Evolutionary conservation across 495 filamentous ascomycete genomes (phyloP).

Genomic region (Penicillium taxi): DNA sequence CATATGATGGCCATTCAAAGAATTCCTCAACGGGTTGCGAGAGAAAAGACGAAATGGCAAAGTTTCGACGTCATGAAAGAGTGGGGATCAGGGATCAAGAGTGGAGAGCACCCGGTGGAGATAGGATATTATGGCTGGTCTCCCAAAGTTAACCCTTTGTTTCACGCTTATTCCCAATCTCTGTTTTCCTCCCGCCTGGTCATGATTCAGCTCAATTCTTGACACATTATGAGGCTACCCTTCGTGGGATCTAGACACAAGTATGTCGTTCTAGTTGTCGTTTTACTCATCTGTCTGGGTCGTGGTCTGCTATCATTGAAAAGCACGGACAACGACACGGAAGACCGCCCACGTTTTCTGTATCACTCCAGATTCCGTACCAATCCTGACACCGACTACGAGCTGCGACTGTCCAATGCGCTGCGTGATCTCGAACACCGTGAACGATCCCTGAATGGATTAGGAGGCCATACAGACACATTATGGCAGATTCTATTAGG

Average conservation of each 20-base stretch:
- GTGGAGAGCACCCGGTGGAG: no score
- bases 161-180: no score
- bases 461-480: constrained; percentile 10
- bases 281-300: constrained; percentile 8
- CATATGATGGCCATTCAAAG: constrained; percentile 38
- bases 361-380: constrained; percentile 26
- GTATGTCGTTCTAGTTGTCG: constrained; percentile 4
- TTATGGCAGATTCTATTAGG: constrained; percentile 33
- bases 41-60: no score
- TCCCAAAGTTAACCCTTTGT: no score
- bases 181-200: no score
- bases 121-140: no score
- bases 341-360: constrained; percentile 22
- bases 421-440: constrained; percentile 20
- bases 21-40: no score
- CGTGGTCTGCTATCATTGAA: constrained; percentile 4
- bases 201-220: no score
- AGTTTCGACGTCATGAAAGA: no score
- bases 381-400: constrained; percentile 23
- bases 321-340: constrained; percentile 4
- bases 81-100: no score
- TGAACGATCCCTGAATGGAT: constrained; percentile 4
- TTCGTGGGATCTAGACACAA: constrained; percentile 2
- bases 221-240: no score
- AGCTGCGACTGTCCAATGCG: constrained; percentile 18